phyloP scores from a whole-genome alignment of 805 yeast genomes.

The Metschnikowia cubensis region DNA sequence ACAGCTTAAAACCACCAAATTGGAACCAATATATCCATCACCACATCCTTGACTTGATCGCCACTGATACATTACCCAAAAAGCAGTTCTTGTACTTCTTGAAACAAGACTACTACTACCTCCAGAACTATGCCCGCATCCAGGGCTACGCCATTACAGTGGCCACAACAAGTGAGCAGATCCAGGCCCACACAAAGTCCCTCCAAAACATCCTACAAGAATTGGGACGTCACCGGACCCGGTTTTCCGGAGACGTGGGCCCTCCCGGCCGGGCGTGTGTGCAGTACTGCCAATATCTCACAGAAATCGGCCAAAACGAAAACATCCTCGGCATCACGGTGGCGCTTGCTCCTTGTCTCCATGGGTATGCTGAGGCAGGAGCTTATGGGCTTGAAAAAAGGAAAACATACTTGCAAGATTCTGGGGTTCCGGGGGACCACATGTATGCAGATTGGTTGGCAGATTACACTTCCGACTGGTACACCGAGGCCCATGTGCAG shows the following conservation, averaged over 20 bases:
- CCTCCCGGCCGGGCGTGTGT: conserved; percentile 54
- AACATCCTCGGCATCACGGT: conserved; percentile 64
- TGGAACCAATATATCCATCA: conserved; percentile 64
- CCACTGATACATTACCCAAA: conserved; percentile 47
- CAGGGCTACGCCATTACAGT: conserved; percentile 61
- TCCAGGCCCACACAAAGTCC: conserved; percentile 48
- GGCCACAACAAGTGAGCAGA: conserved; percentile 52
- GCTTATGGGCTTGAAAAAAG: conserved; percentile 24
- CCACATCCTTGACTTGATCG: conserved; percentile 53
- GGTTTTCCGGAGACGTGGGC: conserved; percentile 39
- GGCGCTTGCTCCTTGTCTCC: conserved; percentile 71
- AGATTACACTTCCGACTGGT: conserved; percentile 60
- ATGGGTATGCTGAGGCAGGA: conserved; percentile 66
- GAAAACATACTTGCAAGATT: conserved; percentile 18
- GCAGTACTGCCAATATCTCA: conserved; percentile 58
- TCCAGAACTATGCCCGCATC: conserved; percentile 63
- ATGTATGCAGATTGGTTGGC: conserved; percentile 53
- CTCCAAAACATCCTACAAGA: conserved; percentile 53
- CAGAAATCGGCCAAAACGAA: conserved; percentile 46
- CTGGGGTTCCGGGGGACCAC: conserved; percentile 13
- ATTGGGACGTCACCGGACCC: conserved; percentile 50
- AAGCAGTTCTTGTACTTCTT: conserved; percentile 51
- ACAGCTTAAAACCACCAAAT: neutral
- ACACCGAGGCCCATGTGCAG: conserved; percentile 44
- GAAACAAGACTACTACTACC: conserved; percentile 65